Base-by-base conservation (phyloP, 2,329 filamentous ascomycete genomes). In the Aspergillus brasiliensis region DNA sequence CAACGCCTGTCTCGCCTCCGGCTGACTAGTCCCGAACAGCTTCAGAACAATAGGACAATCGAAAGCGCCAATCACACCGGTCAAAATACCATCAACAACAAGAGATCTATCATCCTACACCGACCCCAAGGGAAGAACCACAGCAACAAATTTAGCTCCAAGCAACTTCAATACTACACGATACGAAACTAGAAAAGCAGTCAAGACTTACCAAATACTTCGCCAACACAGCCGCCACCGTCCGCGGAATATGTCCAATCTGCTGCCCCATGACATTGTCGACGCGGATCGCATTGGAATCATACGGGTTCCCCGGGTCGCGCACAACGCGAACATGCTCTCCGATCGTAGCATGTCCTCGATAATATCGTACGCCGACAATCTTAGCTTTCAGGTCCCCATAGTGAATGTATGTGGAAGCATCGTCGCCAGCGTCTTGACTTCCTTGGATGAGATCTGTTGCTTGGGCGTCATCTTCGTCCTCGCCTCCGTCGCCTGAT, bases 221-320 rank as follows among this genome's bases (percentile, higher is more conserved):
- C 0, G 91, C 87, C 56, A 97, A 77, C 73, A 90, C 94, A n/a
- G 81, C 78, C 0, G 88, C 91, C 21, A 91, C 70, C 1, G 77
- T 80, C 11, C 86, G 81, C 6, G 90, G 89, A 42, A 96, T 80
- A 74, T 96, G 91, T 0, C 92, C 92, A 67, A 96, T 91, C 69
- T 96, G 91, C 7, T 75, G 73, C 15, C 86, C 84, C 69, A 90
- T 84, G 13, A 93, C 90, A 73, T 95, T 96, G 67, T 90, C 83
- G 1, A 96, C 85, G 5, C 86, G 85, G 59, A 96, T 91, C 0
- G 91, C 91, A 75, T 95, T 95, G 5, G 66, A 63, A 70, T 95
- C 91, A 70, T 89, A 91, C 65, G 77, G 80, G 68, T 94, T 94
- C 1, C 75, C 69, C 1, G 89, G 88, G 69, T 94, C 88, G 69